A percentile compares a stretch with the other conserved stretches of the same genome.
Conservation (phyloP, 192 early-diverging fungal species). For the Piromyces finnis region DNA sequence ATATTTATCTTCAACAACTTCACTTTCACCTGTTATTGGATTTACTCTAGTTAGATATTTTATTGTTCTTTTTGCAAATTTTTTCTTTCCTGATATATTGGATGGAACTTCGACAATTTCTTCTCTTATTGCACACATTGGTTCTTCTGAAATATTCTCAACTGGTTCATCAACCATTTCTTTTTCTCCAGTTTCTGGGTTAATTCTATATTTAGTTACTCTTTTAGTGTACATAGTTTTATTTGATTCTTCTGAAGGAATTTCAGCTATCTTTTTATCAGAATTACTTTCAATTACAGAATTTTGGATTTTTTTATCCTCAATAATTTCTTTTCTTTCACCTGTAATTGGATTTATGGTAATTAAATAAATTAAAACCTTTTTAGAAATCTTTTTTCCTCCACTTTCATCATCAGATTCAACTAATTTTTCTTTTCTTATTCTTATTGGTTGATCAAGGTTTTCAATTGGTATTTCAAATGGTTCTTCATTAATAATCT, state of each 20-base stretch:
- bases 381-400: not conserved
- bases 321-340: not conserved
- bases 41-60: not conserved
- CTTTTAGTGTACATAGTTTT: not conserved
- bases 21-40: not conserved
- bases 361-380: not conserved
- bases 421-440: not conserved
- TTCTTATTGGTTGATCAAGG: not conserved
- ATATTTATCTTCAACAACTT: not conserved
- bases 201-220: not conserved
- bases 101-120: not conserved
- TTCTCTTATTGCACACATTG: not conserved
- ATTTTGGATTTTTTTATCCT: not conserved
- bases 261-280: not conserved
- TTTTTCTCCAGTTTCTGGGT: not conserved
- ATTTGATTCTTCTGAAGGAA: not conserved
- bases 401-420: not conserved
- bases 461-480: not conserved
- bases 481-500: not conserved
- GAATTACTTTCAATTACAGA: not conserved
- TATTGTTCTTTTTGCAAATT: not conserved
- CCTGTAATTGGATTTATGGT: not conserved
- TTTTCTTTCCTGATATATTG: not conserved
- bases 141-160: not conserved
- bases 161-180: not conserved